Conservation (phyloP, 2,329 filamentous ascomycete genomes). For the Aspergillus luchuensis region DNA sequence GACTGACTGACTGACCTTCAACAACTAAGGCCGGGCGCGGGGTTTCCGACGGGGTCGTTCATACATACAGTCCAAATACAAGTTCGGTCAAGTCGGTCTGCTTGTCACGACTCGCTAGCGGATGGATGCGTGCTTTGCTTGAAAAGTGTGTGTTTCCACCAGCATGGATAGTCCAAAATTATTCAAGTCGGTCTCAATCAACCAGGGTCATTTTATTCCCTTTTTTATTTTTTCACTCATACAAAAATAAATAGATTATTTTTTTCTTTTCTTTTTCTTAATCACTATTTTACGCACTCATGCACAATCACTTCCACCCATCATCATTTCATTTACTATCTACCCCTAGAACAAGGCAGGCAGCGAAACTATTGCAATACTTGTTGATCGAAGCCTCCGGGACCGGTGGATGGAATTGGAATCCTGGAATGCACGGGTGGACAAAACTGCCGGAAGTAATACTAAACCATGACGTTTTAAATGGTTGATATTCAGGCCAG, state of each 20-base stretch:
- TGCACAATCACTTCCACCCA: background rate
- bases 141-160: background rate
- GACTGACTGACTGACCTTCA: background rate
- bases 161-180: slow-evolving; percentile 4
- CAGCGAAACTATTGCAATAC: no score
- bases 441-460: background rate
- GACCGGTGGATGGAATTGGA: background rate
- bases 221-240: background rate
- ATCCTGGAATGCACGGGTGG: background rate
- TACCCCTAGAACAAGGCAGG: background rate
- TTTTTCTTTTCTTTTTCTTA: background rate
- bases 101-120: slow-evolving; percentile 7
- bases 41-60: slow-evolving; percentile 2
- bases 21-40: background rate
- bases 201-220: background rate
- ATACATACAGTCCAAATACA: background rate
- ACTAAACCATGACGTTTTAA: background rate
- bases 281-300: background rate
- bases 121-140: slow-evolving; percentile 6
- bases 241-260: no score
- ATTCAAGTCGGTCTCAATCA: background rate
- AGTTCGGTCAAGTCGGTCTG: background rate
- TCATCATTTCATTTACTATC: background rate
- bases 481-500: background rate
- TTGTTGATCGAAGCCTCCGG: background rate